Evolutionary conservation across 768 basidiomycete genomes (phyloP).

Genomic region (Lentinus tigrinus): DNA sequence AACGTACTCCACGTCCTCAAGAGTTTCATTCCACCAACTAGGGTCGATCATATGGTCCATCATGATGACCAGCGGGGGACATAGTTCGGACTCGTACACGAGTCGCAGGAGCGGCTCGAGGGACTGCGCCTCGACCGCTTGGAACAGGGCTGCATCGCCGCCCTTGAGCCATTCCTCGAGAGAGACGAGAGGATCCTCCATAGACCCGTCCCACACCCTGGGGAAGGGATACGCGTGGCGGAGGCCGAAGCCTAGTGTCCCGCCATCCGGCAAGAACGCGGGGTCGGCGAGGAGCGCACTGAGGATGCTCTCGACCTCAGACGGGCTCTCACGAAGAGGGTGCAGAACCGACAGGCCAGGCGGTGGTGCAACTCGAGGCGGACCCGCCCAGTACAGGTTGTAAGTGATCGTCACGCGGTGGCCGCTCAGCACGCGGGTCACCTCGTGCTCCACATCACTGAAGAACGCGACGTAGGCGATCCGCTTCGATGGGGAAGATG

Average conservation of each 20-base stretch:
- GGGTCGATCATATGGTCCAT: neutral
- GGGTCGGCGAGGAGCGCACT: slow-evolving; percentile 30
- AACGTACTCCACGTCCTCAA: no score
- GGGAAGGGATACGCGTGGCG: slow-evolving; percentile 28
- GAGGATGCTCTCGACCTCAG: slow-evolving; percentile 15
- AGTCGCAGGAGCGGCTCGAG: neutral
- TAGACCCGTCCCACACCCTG: neutral
- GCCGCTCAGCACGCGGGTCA: no score
- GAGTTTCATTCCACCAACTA: no score
- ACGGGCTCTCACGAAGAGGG: neutral
- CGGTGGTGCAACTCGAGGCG: no score
- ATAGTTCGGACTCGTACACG: neutral
- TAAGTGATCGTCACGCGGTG: no score
- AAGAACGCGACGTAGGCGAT: no score
- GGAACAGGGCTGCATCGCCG: slow-evolving; percentile 1
- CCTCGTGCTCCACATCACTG: no score
- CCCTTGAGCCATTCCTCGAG: slow-evolving; percentile 6
- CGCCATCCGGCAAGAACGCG: slow-evolving; percentile 35
- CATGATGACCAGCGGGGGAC: neutral
- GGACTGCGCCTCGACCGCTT: neutral
- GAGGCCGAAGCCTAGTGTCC: slow-evolving; percentile 41
- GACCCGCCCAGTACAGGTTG: no score
- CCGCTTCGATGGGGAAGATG: no score
- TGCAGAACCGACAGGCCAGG: neutral
- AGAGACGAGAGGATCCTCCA: neutral